Base-by-base conservation (phyloP, 2,329 filamentous ascomycete genomes). In the Fonsecaea monophora region DNA sequence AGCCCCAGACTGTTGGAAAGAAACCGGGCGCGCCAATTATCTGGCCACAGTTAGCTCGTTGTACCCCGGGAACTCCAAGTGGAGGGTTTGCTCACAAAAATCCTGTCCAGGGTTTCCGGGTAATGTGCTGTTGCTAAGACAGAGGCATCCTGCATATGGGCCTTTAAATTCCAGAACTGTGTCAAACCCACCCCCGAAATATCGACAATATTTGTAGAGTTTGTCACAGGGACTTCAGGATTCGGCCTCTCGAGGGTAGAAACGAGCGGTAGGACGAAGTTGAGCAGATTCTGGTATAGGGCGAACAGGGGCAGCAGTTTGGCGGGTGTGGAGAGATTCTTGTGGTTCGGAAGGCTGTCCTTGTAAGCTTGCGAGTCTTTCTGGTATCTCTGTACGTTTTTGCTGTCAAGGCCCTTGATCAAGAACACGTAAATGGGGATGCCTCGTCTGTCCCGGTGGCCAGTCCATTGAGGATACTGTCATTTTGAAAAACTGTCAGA, bases 151-250 rank as follows among this genome's bases (percentile, higher is more conserved):
- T 97, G 94, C 93, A 98, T 96, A 78, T 97, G 94, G 30, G 82
- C 82, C 83, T 96, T 95, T 69, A 98, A 80, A 79, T 96, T 96
- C 94, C 94, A 97, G 78, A 97, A 97, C 81, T 96, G 93, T 82
- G 92, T 92, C 78, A 98, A 79, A 5, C 92, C 92, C 32, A 97
- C 94, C 13, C 90, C 89, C 15, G 88, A 90, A 70, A 98, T 92
- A 77, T 98, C 94, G 65, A 97, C 93, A 73, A 98, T 96, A 80
- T 97, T 97, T 74, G 92, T 97, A 75, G 90, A 94, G 73, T 95
- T 89, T 45, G 93, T 94, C 73, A 97, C 92, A 6, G 94, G 94
- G n/a, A 92, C 93, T 70, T 89, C 87, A 3, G 90, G 85, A 76
- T 91, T 82, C 7, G 89, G 87, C 74, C 94, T 87, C 73, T 92